phyloP scores from a whole-genome alignment of 148 eudicot genomes.

The Heliosperma pusillum region DNA sequence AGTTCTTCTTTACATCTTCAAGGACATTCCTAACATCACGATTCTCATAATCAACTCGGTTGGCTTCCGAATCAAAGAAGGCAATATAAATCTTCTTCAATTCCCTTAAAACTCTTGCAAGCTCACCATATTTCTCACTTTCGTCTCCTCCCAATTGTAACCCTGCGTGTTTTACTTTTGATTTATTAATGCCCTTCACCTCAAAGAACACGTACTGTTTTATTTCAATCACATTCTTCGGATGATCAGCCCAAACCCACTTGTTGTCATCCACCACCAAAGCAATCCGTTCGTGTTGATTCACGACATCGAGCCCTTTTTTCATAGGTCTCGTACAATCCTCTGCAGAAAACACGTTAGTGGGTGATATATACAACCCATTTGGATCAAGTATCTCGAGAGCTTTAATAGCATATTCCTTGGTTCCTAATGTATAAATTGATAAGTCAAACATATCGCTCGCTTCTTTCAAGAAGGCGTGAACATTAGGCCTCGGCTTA shows the following conservation, averaged over 20 bases:
- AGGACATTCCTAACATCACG: conserved; percentile 3
- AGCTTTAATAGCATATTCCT: not conserved
- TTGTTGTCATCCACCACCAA: not conserved
- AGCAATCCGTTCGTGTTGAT: not conserved
- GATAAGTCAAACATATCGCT: conserved; percentile 12
- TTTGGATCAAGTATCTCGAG: not conserved
- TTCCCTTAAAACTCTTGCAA: not conserved
- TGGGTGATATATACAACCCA: not conserved
- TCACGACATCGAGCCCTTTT: not conserved
- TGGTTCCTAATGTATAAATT: not conserved
- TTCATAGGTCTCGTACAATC: not conserved
- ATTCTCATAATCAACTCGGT: not conserved
- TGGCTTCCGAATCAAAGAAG: not conserved
- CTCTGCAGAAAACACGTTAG: not conserved
- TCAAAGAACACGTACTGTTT: conserved; percentile 2
- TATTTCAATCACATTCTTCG: conserved; percentile 6
- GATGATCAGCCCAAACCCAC: not conserved
- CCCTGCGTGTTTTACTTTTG: not conserved
- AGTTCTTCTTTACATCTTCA: not conserved
- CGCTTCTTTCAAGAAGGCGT: not conserved
- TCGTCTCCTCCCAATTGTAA: not conserved
- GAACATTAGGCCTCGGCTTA: not conserved
- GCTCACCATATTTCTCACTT: conserved; percentile 4
- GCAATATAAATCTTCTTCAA: too few relatives aligned
- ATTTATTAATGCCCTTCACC: not conserved